A percentile compares a stretch with the other conserved stretches of the same genome.
These are phyloP conservation scores for Solanum ahanhuiri DNA, from an alignment of 257 asterid genomes.

Conservation along the genomic window DNA sequence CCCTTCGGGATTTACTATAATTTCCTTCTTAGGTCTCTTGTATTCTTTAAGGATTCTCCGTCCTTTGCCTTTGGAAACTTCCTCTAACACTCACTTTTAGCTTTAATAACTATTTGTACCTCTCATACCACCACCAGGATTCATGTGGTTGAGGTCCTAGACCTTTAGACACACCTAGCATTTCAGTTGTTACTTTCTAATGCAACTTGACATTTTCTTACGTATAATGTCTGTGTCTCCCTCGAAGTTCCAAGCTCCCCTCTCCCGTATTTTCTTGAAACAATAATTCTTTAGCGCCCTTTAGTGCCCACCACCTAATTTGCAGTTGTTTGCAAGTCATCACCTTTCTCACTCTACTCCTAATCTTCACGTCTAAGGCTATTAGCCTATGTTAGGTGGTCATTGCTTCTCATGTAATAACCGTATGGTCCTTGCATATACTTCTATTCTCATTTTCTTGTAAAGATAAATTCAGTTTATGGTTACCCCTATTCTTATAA, in stretches of 20 bases:
- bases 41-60: neutral
- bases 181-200: neutral
- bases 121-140: neutral
- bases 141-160: neutral
- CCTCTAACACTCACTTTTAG: neutral
- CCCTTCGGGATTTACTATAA: neutral
- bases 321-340: neutral
- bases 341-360: neutral
- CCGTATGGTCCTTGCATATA: neutral
- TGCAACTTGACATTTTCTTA: neutral
- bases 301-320: neutral
- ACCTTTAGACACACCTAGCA: neutral
- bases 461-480: neutral
- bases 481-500: neutral
- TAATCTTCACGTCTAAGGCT: neutral
- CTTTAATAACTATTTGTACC: neutral
- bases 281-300: neutral
- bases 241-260: neutral
- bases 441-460: neutral
- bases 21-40: neutral
- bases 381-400: neutral
- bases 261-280: neutral
- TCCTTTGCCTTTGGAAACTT: neutral
- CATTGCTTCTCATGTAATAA: neutral
- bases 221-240: neutral